These are phyloP conservation scores for Aspergillus ellipticus DNA, from an alignment of 495 filamentous ascomycete genomes.

Conservation along the genomic window DNA sequence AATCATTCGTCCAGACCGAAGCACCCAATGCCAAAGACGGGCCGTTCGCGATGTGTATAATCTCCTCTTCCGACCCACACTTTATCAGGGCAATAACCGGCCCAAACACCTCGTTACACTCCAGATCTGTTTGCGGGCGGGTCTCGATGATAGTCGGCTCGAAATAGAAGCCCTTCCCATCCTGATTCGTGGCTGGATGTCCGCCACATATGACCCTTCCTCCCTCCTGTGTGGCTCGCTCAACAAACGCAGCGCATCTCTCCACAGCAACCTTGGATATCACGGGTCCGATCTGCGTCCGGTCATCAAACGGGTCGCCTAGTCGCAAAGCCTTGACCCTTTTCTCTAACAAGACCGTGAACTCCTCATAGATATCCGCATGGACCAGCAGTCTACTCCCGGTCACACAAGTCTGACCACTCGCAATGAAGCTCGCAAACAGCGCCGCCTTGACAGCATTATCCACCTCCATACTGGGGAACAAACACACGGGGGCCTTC, in stretches of 20 bases:
- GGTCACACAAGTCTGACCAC: conserved; percentile 61
- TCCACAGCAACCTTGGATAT: conserved; percentile 36
- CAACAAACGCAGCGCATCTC: conserved; percentile 35
- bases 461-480: conserved; percentile 47
- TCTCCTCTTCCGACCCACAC: conserved; percentile 47
- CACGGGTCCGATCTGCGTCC: conserved; percentile 42
- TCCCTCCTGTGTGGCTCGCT: conserved; percentile 25
- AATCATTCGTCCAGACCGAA: conserved; percentile 56
- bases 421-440: conserved; percentile 57
- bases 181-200: conserved; percentile 27
- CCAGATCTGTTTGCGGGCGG: conserved; percentile 23
- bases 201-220: conserved; percentile 31
- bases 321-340: conserved; percentile 43
- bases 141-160: conserved; percentile 52
- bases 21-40: conserved; percentile 50
- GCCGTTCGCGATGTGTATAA: conserved; percentile 45
- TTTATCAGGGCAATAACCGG: conserved; percentile 47
- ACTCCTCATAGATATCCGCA: conserved; percentile 36
- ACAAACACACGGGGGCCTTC: conserved; percentile 56
- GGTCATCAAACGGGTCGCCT: conserved; percentile 44
- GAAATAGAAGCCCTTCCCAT: conserved; percentile 53
- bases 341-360: conserved; percentile 32
- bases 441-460: conserved; percentile 54
- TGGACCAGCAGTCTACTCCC: conserved; percentile 57
- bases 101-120: conserved; percentile 47